Percentiles rank a stretch among this genome's conserved stretches.
Conservation (phyloP, 176 grass and related monocot species). For the Echinochloa phyllopogon region DNA sequence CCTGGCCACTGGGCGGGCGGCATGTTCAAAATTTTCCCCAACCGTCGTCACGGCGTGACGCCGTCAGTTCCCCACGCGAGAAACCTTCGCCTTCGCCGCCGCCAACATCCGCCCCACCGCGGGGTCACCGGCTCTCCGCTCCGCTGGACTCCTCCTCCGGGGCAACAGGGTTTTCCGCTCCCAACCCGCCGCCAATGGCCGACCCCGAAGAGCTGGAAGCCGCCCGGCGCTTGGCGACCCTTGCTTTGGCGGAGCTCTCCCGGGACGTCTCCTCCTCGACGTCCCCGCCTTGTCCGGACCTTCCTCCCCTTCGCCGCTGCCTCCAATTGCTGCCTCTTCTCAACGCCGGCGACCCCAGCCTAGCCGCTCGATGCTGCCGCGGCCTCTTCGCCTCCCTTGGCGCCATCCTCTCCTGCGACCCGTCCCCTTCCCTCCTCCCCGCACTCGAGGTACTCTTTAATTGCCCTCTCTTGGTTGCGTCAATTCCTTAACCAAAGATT, state of each 20-base stretch:
- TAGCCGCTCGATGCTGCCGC: background rate
- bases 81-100: too few relatives aligned
- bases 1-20: too few relatives aligned
- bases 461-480: background rate
- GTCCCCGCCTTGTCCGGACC: background rate
- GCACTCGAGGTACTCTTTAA: conserved; percentile 41
- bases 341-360: background rate
- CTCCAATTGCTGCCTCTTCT: conserved; percentile 19
- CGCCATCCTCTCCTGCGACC: conserved; percentile 29
- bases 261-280: background rate
- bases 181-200: background rate
- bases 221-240: background rate
- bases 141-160: background rate
- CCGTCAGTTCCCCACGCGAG: too few relatives aligned
- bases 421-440: conserved; percentile 29
- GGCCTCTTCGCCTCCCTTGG: conserved; percentile 18
- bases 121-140: too few relatives aligned
- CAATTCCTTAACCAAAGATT: background rate
- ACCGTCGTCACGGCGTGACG: too few relatives aligned
- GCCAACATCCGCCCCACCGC: too few relatives aligned
- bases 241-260: background rate
- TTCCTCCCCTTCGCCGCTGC: conserved; percentile 35
- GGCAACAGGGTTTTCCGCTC: background rate
- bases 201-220: background rate
- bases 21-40: too few relatives aligned